These are phyloP conservation scores for Geotrichum bryndzae DNA, from an alignment of 1,139 yeast genomes.

Conservation along the genomic window DNA sequence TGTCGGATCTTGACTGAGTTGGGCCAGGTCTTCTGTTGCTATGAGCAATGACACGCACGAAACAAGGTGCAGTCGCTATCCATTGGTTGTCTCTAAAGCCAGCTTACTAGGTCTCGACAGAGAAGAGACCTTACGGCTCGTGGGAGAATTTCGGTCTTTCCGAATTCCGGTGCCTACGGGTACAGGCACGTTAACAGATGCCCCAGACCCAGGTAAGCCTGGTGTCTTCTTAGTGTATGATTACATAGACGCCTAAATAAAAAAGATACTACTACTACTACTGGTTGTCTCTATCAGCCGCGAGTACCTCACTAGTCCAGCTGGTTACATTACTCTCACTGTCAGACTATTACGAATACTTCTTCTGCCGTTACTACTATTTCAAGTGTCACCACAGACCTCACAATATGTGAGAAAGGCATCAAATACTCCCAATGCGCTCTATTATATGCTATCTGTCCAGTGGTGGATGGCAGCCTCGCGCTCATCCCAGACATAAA, in stretches of 20 bases:
- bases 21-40: conserved; percentile 27
- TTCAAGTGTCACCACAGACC: conserved; percentile 12
- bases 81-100: conserved; percentile 43
- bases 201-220: too few species aligned
- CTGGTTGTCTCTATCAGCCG: conserved; percentile 50
- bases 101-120: too few species aligned
- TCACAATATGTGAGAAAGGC: conserved; percentile 60
- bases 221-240: too few species aligned
- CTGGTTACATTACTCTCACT: conserved; percentile 30
- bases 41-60: conserved; percentile 41
- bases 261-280: conserved; percentile 22
- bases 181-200: too few species aligned
- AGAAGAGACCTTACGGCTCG: too few species aligned
- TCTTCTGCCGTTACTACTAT: background rate
- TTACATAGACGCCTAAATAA: too few species aligned
- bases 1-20: conserved; percentile 41
- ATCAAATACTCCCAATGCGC: conserved; percentile 64
- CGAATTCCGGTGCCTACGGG: too few species aligned
- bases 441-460: conserved; percentile 71
- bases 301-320: conserved; percentile 57
- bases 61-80: conserved; percentile 52
- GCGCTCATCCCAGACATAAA: conserved; percentile 66
- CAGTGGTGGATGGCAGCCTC: conserved; percentile 69
- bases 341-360: background rate
- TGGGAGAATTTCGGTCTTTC: too few species aligned